Percentiles rank a stretch among this genome's conserved stretches.
These are phyloP conservation scores for Scutellaria minor DNA, from an alignment of 257 asterid species.

Conservation along the genomic window DNA sequence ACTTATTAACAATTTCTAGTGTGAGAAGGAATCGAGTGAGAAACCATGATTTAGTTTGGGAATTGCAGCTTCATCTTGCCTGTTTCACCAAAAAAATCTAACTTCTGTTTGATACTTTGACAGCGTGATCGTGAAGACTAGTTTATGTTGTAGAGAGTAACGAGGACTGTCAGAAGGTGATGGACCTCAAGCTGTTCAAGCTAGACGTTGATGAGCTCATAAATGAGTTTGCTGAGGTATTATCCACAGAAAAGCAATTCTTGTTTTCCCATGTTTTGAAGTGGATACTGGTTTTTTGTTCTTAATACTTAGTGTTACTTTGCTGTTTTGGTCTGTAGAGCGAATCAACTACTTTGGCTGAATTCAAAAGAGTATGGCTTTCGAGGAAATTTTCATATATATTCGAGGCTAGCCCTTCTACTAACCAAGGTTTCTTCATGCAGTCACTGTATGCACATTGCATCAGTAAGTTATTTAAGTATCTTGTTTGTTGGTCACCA, in stretches of 20 bases:
- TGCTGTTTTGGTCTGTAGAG: slow-evolving; percentile 45
- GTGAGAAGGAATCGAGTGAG: neutral
- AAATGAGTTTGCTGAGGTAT: slow-evolving; percentile 64
- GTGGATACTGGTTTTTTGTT: neutral
- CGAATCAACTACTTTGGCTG: slow-evolving; percentile 60
- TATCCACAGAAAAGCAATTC: slow-evolving; percentile 1
- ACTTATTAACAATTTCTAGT: neutral
- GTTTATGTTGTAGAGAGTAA: slow-evolving; percentile 16
- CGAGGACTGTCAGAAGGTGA: slow-evolving; percentile 36
- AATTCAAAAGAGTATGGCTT: slow-evolving; percentile 79
- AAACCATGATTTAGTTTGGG: neutral
- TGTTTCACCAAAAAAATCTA: neutral
- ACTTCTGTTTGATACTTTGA: slow-evolving; percentile 5
- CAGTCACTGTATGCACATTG: slow-evolving; percentile 82
- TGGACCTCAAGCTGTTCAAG: slow-evolving; percentile 82
- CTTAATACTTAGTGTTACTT: slow-evolving; percentile 8
- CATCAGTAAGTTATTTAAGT: slow-evolving; percentile 49
- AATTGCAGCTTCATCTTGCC: neutral
- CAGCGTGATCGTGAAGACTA: slow-evolving; percentile 29
- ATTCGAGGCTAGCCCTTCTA: slow-evolving; percentile 82
- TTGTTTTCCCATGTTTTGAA: neutral
- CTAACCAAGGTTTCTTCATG: slow-evolving; percentile 82
- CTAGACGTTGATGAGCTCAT: slow-evolving; percentile 87
- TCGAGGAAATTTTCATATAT: slow-evolving; percentile 74
- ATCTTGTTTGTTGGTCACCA: neutral